Percentiles rank a stretch among this genome's conserved stretches.
Evolutionary conservation across 2,329 filamentous ascomycete species (phyloP).

Genomic region (Cercospora sesami): DNA sequence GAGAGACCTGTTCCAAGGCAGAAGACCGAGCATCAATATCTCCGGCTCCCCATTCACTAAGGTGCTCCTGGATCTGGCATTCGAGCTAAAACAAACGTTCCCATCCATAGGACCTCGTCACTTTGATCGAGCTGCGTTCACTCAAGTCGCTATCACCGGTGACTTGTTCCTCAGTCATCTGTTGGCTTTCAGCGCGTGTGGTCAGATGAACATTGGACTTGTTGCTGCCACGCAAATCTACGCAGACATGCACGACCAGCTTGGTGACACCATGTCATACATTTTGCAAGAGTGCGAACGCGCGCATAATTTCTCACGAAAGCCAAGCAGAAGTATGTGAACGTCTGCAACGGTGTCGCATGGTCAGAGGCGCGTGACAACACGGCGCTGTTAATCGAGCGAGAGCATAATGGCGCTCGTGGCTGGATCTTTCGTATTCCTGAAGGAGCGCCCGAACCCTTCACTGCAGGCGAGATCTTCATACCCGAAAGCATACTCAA

Average conservation of each 20-base stretch:
- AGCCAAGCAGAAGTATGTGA: not conserved
- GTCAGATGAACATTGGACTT: not conserved
- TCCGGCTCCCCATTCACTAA: not conserved
- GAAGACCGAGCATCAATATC: not conserved
- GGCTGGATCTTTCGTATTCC: not conserved
- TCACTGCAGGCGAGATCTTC: not conserved
- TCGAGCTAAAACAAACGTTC: not conserved
- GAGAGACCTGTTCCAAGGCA: not conserved
- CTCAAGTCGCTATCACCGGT: not conserved
- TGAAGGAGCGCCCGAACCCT: not conserved
- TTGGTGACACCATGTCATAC: not conserved
- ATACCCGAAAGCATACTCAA: not conserved
- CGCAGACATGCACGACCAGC: constrained; percentile 1
- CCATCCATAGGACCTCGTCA: not conserved
- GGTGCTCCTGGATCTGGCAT: not conserved
- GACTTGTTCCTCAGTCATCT: not conserved
- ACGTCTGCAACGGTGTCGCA: no score
- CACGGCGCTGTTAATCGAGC: not conserved
- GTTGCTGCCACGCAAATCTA: constrained; percentile 8
- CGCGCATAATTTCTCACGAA: not conserved
- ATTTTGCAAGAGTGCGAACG: not conserved
- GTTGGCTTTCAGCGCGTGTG: not conserved
- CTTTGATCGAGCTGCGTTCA: not conserved
- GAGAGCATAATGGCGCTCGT: not conserved
- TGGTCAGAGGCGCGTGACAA: not conserved